Base-by-base conservation (phyloP, 805 yeast species). In the Saccharomycopsis amapae region DNA sequence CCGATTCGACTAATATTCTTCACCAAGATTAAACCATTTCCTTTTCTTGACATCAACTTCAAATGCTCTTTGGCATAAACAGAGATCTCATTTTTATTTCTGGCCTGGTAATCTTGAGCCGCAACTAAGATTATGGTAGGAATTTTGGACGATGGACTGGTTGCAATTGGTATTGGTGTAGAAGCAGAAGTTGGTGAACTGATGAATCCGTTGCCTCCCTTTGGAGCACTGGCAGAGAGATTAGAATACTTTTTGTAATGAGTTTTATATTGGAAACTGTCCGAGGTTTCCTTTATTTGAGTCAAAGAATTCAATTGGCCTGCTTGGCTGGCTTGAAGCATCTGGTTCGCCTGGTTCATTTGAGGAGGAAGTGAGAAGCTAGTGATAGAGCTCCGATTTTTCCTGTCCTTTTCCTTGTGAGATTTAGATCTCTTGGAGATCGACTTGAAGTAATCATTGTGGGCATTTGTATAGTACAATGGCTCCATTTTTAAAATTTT, bases 11-110 rank as follows among this genome's bases (percentile, higher is more conserved):
- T 49, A 32, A 77, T 67, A n/a, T 75, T 71, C 56, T 76, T 75
- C 6, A 75, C 82, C 36, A 75, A 57, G 2, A 76, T 58, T 79
- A 80, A 75, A 1, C 80, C 82, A 53, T 71, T 69, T 1, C 71
- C 71, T 35, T 64, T 66, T 34, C 71, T 59, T 42, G 71, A 71
- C 4, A 76, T 50, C 18, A 78, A 58, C 54, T 73, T 76, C 23
- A 78, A 59, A 15, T 75, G 68, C 49, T 75, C 81, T 10, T 81
- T 81, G 33, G 68, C 68, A 2, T 60, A 58, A 1, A 75, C 64
- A 1, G 69, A 53, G 5, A 78, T 58, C 53, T 78, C 83, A 38
- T 64, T 61, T 3, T 55, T 49, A 37, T 61, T 57, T 55, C 75
- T 72, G 2, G 75, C 73, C 7, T 55, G 56, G 56, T 74, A 75